Evolutionary conservation across 2,329 filamentous ascomycete genomes (phyloP).

Genomic region (Meredithiella fracta): DNA sequence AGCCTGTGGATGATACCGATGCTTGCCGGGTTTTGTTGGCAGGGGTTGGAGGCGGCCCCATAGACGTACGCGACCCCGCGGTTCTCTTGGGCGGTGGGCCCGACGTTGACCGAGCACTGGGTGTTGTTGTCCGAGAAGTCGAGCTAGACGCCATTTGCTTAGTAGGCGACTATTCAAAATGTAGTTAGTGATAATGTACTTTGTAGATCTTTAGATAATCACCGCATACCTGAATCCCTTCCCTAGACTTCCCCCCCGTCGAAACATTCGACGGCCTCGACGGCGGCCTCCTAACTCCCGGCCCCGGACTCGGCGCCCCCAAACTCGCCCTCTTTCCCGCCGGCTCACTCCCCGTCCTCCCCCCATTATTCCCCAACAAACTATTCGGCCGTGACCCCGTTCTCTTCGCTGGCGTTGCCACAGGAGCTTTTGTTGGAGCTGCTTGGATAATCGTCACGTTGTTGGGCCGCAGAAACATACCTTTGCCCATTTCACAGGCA

Average conservation of each 20-base stretch:
- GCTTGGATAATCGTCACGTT: constrained; percentile 46
- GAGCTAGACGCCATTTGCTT: constrained; percentile 44
- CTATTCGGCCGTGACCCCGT: constrained; percentile 33
- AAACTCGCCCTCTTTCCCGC: constrained; percentile 38
- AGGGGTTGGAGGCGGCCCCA: constrained; percentile 47
- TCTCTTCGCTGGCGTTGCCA: constrained; percentile 21
- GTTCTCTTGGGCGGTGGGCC: constrained; percentile 17
- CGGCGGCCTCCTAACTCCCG: constrained; percentile 37
- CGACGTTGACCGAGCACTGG: constrained; percentile 28
- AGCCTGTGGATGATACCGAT: constrained; percentile 27
- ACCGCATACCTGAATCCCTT: constrained; percentile 1
- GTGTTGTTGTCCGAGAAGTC: constrained; percentile 48
- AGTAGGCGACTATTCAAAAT: constrained; percentile 48
- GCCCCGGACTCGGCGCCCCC: constrained; percentile 57
- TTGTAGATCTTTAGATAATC: no score
- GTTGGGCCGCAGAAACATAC: constrained; percentile 71
- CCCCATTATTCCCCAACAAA: constrained; percentile 22
- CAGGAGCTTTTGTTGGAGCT: constrained; percentile 22
- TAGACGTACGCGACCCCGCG: constrained; percentile 42
- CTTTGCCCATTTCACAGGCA: constrained; percentile 56
- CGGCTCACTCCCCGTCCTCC: constrained; percentile 15
- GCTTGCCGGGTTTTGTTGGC: constrained; percentile 28
- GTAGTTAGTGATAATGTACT: neutral
- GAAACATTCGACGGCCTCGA: constrained; percentile 31
- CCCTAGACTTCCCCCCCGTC: constrained; percentile 1